phyloP scores from a whole-genome alignment of 2,329 filamentous ascomycete species.

The Aspergillus neotritici region DNA sequence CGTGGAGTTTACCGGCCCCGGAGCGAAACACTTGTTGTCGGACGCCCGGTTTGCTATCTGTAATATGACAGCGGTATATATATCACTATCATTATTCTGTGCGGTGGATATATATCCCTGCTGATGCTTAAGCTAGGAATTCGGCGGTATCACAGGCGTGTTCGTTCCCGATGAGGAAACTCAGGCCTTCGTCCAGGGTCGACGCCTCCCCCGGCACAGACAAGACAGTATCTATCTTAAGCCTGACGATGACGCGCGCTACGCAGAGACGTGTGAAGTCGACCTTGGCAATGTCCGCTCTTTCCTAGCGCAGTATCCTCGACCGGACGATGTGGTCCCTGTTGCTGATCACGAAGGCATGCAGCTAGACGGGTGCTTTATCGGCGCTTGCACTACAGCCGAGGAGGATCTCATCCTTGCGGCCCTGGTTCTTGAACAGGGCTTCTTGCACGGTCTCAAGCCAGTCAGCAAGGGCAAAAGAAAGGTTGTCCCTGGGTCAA shows the following conservation, averaged over 20 bases:
- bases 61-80: constrained; percentile 41
- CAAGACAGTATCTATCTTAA: constrained; percentile 32
- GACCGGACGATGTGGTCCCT: constrained; percentile 42
- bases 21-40: constrained; percentile 33
- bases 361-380: constrained; percentile 41
- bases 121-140: constrained; percentile 23
- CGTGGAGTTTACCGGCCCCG: constrained; percentile 44
- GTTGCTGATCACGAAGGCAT: constrained; percentile 30
- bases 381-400: constrained; percentile 45
- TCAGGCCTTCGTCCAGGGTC: constrained; percentile 29
- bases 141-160: constrained; percentile 42
- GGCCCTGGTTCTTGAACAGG: constrained; percentile 38
- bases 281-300: constrained; percentile 36
- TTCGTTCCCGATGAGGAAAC: constrained; percentile 40
- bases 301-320: constrained; percentile 39
- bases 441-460: constrained; percentile 28
- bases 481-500: constrained; percentile 39
- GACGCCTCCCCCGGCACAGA: constrained; percentile 32
- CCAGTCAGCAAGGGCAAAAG: constrained; percentile 31
- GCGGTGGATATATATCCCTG: neutral
- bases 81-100: too few relatives aligned
- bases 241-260: constrained; percentile 36
- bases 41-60: constrained; percentile 46
- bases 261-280: constrained; percentile 34
- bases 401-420: constrained; percentile 44